A percentile compares a stretch with the other conserved stretches of the same genome.
These are phyloP conservation scores for Lithospermum erythrorhizon DNA, from an alignment of 257 asterid genomes.

Conservation along the genomic window DNA sequence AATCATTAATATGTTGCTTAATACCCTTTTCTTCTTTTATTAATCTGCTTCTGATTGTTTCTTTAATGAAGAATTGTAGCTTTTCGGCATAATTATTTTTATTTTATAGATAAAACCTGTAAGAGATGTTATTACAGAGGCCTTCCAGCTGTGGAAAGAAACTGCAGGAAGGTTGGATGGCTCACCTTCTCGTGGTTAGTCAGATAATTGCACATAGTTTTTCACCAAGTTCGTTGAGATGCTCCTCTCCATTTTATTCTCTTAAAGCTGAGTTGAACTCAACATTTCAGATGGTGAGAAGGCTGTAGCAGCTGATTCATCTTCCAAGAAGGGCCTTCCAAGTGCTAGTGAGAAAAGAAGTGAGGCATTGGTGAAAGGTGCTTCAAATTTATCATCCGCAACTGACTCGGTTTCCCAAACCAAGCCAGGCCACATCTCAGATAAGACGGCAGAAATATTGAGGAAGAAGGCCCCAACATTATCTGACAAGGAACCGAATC, in stretches of 20 bases:
- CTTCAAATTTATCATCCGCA: slow-evolving; percentile 45
- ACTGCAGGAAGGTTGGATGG: slow-evolving; percentile 79
- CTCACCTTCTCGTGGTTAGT: slow-evolving; percentile 57
- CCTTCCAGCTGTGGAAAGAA: slow-evolving; percentile 96
- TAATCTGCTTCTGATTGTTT: too few species aligned
- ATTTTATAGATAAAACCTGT: slow-evolving; percentile 74
- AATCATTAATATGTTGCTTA: not conserved
- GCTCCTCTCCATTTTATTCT: slow-evolving; percentile 10
- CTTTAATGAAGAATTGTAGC: not conserved
- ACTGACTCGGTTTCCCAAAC: slow-evolving; percentile 30
- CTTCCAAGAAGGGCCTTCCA: slow-evolving; percentile 39
- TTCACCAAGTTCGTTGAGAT: not conserved
- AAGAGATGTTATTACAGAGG: slow-evolving; percentile 86
- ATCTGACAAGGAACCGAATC: slow-evolving; percentile 81
- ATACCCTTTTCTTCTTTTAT: too few species aligned
- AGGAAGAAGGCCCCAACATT: slow-evolving; percentile 80
- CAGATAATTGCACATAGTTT: not conserved
- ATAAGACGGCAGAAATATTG: slow-evolving; percentile 81
- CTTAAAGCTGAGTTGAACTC: slow-evolving; percentile 13
- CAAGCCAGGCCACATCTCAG: slow-evolving; percentile 51
- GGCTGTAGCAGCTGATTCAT: slow-evolving; percentile 47
- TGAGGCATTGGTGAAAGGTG: slow-evolving; percentile 33
- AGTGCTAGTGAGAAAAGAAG: slow-evolving; percentile 34
- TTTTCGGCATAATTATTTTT: slow-evolving; percentile 3
- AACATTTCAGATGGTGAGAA: slow-evolving; percentile 49